Base-by-base conservation (phyloP, 208 protist genomes). In the Tetramitus jugosus region DNA sequence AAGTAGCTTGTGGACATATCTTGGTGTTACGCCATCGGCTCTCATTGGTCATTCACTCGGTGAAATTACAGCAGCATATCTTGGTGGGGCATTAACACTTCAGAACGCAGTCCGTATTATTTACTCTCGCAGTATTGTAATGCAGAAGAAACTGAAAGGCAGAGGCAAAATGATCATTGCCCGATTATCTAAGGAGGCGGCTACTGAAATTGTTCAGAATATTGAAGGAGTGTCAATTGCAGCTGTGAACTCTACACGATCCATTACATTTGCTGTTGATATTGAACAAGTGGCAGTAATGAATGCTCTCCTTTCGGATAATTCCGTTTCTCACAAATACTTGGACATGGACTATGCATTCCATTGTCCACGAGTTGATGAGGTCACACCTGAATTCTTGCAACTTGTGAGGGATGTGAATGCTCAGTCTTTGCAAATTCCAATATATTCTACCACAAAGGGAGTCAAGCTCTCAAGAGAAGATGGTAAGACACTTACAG, bases 31-130 rank as follows among this genome's bases (percentile, higher is more conserved):
- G 37, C 81, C 84, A 17, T 60, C 23, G n/a, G 75, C 33, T 1
- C 31, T 87, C 8, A 80, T 87, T 39, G 84, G 84, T 4, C 84
- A 87, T 75, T 82, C 67, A 53, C 45, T 87, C 2, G 84, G 84
- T 42, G 84, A 87, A 74, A 86, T 87, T 60, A 76, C 53, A 26
- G 84, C 81, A 13, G 64, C 77, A 6, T 53, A 64, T 43, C 14
- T 80, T 74, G 62, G 81, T 17, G 84, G 84, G 17, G 45, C 84
- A 42, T 37, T 84, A 33, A 79, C 84, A 33, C 60, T 87, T 31
- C 61, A 85, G 26, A 76, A 87, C 10, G 84, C 81, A 14, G 65
- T 86, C 13, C 17, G 29, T 0, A 65, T 87, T 14, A 56, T 84
- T 23, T 68, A 74, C 67, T 60, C 26, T 3, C 31, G 80, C 40